Conservation (phyloP, 345 rosid species). For the Iberis pinnata region DNA sequence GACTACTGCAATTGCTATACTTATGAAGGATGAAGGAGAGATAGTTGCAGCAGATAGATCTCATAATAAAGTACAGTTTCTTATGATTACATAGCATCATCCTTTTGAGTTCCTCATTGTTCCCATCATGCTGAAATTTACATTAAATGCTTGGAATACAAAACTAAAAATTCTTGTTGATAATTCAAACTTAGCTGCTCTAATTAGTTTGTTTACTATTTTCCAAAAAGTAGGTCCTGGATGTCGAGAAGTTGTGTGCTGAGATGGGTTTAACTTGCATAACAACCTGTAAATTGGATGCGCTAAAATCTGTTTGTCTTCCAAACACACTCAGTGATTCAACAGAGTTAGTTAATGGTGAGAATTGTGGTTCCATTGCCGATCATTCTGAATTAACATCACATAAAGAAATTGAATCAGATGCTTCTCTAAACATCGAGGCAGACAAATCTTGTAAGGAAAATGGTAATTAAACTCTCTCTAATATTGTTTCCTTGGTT, state of each 20-base stretch:
- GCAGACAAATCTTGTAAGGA: conserved; percentile 25
- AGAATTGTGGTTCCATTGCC: conserved; percentile 19
- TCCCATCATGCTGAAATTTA: too few relatives aligned
- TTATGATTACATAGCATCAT: conserved; percentile 1
- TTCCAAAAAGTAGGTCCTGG: conserved; percentile 44
- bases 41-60: conserved; percentile 89
- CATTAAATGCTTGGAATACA: not conserved
- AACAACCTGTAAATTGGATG: conserved; percentile 72
- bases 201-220: conserved; percentile 6
- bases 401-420: conserved; percentile 29
- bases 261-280: conserved; percentile 86
- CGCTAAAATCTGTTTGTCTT: conserved; percentile 72
- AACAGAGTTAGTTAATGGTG: conserved; percentile 20
- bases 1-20: conserved; percentile 84
- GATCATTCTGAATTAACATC: conserved; percentile 32
- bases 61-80: conserved; percentile 71
- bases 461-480: conserved; percentile 37
- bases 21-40: conserved; percentile 92
- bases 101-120: not conserved
- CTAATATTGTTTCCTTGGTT: not conserved
- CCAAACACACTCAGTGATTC: conserved; percentile 34
- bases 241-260: conserved; percentile 69
- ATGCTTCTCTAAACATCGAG: conserved; percentile 27
- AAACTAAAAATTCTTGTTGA: not conserved
- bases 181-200: not conserved